Conservation (phyloP, 352 stramenopile species). For the Globisporangium irregulare region DNA sequence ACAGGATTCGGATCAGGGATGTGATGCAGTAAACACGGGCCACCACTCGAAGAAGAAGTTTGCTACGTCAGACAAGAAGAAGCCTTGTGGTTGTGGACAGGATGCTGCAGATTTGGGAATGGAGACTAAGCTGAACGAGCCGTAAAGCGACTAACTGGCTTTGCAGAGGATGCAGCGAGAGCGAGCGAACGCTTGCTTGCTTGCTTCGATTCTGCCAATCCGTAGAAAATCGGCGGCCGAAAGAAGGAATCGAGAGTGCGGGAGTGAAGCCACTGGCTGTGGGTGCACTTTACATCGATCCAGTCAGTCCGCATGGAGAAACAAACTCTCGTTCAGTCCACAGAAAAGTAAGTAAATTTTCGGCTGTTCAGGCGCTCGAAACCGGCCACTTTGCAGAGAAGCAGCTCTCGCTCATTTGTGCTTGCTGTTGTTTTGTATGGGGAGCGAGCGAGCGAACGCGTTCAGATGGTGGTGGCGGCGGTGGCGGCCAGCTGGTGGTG, state of each 20-base stretch:
- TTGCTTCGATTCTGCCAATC: background rate
- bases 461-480: background rate
- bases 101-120: background rate
- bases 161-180: background rate
- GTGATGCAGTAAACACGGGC: background rate
- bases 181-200: background rate
- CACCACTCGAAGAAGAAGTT: background rate
- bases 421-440: background rate
- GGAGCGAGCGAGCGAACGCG: background rate
- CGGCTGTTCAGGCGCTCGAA: background rate
- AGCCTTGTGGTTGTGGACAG: background rate
- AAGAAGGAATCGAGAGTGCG: background rate
- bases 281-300: background rate
- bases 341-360: background rate
- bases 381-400: background rate
- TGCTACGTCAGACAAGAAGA: background rate
- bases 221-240: background rate
- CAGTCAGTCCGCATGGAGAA: background rate
- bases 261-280: background rate
- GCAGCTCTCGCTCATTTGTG: background rate
- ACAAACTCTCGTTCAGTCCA: background rate
- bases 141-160: background rate
- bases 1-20: background rate
- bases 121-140: background rate
- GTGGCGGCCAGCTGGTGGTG: background rate